These are phyloP conservation scores for Hippophae rhamnoides DNA, from an alignment of 306 rosid species.

Conservation along the genomic window DNA sequence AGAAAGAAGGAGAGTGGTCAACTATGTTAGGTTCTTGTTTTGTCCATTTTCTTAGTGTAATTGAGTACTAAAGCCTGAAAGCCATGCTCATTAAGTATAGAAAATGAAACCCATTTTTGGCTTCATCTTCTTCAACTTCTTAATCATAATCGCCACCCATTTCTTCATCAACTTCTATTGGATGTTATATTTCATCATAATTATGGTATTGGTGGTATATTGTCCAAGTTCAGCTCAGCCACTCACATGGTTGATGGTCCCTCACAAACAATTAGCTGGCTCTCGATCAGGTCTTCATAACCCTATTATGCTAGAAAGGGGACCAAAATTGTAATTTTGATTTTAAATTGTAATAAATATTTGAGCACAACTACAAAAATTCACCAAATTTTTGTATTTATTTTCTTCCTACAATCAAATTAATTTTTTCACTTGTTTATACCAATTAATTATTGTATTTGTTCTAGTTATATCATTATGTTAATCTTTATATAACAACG, in stretches of 20 bases:
- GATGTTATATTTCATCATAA: conserved; percentile 23
- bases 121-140: conserved; percentile 42
- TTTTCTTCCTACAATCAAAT: too few species aligned
- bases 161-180: conserved; percentile 7
- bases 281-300: not conserved
- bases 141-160: conserved; percentile 22
- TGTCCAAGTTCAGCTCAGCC: conserved; percentile 39
- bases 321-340: conserved; percentile 13
- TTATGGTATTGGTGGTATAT: conserved; percentile 32
- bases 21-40: conserved; percentile 54
- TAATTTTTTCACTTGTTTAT: too few species aligned
- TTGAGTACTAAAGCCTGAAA: conserved; percentile 52
- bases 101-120: conserved; percentile 59
- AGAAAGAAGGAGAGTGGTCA: conserved; percentile 35
- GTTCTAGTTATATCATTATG: too few species aligned
- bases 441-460: too few species aligned
- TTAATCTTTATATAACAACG: too few species aligned
- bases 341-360: not conserved
- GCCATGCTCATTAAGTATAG: conserved; percentile 48
- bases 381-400: too few species aligned
- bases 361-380: too few species aligned
- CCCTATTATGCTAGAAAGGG: not conserved
- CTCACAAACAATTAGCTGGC: conserved; percentile 14
- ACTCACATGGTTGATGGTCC: conserved; percentile 24
- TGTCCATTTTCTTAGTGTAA: conserved; percentile 55